Evolutionary conservation across 1,139 yeast species (phyloP).

Genomic region (Debaryomycetaceae sp.): DNA sequence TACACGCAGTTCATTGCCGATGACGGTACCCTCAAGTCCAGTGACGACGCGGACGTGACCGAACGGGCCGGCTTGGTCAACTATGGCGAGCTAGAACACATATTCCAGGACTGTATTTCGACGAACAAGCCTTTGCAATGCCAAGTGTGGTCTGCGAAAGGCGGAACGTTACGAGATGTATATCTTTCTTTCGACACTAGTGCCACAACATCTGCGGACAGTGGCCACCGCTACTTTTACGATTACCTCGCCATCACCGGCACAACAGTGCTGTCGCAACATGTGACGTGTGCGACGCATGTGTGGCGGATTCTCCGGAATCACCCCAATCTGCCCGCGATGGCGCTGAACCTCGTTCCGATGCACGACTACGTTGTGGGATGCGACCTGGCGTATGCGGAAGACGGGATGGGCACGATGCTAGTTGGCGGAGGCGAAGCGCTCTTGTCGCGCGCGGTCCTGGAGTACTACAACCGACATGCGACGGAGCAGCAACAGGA

Average conservation of each 20-base stretch:
- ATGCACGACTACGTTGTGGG: conserved; percentile 86
- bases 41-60: conserved; percentile 21
- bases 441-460: conserved; percentile 55
- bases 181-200: conserved; percentile 14
- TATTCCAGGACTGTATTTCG: conserved; percentile 22
- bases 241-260: conserved; percentile 38
- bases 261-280: conserved; percentile 64
- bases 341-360: conserved; percentile 70
- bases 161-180: conserved; percentile 54
- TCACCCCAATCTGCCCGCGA: conserved; percentile 76
- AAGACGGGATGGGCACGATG: conserved; percentile 46
- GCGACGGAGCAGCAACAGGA: conserved; percentile 24
- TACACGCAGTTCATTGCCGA: conserved; percentile 27
- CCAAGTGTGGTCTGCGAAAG: conserved; percentile 85
- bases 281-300: conserved; percentile 63
- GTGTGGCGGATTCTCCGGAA: conserved; percentile 83
- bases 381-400: conserved; percentile 47
- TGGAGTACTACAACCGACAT: conserved; percentile 44
- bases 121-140: conserved; percentile 35
- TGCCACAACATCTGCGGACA: conserved; percentile 4
- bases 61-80: conserved; percentile 30
- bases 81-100: conserved; percentile 23
- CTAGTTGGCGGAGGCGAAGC: conserved; percentile 83
- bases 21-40: conserved; percentile 31
- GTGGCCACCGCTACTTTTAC: conserved; percentile 8